phyloP scores from a whole-genome alignment of 495 filamentous ascomycete species.

The Staphylotrichum tortipilum region DNA sequence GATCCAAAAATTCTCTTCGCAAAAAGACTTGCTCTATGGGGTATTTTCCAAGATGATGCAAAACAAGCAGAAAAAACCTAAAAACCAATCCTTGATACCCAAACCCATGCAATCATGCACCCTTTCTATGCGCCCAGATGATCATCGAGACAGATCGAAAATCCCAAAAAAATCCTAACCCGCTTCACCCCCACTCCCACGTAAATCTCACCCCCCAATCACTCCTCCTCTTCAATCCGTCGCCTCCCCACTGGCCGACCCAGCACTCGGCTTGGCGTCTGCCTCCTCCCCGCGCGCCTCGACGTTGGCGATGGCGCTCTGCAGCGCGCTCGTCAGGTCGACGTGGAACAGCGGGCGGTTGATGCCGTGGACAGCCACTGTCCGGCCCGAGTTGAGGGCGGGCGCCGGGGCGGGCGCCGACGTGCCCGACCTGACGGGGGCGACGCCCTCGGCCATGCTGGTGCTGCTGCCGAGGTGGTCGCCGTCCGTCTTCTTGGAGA shows the following conservation, averaged over 20 bases:
- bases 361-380: slow-evolving; percentile 69
- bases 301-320: slow-evolving; percentile 77
- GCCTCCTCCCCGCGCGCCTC: slow-evolving; percentile 37
- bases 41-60: background rate
- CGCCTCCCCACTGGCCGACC: background rate
- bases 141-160: too few relatives aligned
- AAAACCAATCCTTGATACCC: too few relatives aligned
- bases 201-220: too few relatives aligned
- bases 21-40: too few relatives aligned
- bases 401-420: background rate
- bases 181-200: too few relatives aligned
- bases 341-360: slow-evolving; percentile 92
- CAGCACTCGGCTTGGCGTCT: background rate
- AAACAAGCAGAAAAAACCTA: too few relatives aligned
- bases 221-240: too few relatives aligned
- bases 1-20: too few relatives aligned
- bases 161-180: too few relatives aligned
- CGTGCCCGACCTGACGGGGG: background rate
- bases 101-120: background rate
- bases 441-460: background rate
- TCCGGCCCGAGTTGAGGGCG: slow-evolving; percentile 8
- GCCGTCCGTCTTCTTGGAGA: background rate
- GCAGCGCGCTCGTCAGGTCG: slow-evolving; percentile 83
- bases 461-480: background rate
- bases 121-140: background rate